Evolutionary conservation across 2,329 filamentous ascomycete genomes (phyloP).

Genomic region (Niveomyces coronatus): DNA sequence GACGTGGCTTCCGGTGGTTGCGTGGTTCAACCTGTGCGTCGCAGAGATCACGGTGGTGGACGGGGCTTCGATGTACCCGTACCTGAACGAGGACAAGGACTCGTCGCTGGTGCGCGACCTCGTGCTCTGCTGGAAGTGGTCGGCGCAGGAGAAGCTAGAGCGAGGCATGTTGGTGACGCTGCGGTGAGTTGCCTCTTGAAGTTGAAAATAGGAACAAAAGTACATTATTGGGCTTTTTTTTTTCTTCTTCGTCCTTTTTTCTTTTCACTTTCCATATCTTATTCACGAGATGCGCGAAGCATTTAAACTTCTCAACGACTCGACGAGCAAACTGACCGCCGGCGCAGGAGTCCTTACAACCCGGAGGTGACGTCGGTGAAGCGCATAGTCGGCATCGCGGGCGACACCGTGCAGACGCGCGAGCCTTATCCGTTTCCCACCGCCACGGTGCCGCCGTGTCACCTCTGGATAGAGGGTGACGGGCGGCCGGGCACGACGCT

Average conservation of each 20-base stretch:
- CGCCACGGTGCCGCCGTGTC: slow-evolving; percentile 64
- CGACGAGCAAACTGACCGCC: neutral
- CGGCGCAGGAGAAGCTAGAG: slow-evolving; percentile 45
- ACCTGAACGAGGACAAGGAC: slow-evolving; percentile 57
- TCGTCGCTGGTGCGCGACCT: slow-evolving; percentile 42
- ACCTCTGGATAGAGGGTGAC: slow-evolving; percentile 95
- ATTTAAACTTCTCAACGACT: slow-evolving; percentile 7
- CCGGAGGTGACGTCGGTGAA: slow-evolving; percentile 68
- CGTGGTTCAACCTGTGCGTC: slow-evolving; percentile 52
- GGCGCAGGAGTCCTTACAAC: slow-evolving; percentile 54
- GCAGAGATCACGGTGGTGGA: slow-evolving; percentile 47
- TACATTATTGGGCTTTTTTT: neutral
- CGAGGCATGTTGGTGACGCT: slow-evolving; percentile 70
- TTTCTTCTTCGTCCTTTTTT: neutral
- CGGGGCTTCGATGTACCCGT: slow-evolving; percentile 67
- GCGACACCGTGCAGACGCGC: slow-evolving; percentile 63
- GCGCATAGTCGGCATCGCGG: slow-evolving; percentile 69
- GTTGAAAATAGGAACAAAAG: no score
- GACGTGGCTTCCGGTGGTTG: slow-evolving; percentile 51
- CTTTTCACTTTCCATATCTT: neutral
- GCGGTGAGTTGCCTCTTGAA: no score
- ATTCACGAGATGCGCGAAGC: no score
- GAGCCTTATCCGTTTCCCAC: slow-evolving; percentile 45
- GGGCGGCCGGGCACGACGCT: slow-evolving; percentile 57
- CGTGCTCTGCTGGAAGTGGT: slow-evolving; percentile 50